Evolutionary conservation across 352 stramenopile species (phyloP).

Genomic region (Thalassiosira hispida): DNA sequence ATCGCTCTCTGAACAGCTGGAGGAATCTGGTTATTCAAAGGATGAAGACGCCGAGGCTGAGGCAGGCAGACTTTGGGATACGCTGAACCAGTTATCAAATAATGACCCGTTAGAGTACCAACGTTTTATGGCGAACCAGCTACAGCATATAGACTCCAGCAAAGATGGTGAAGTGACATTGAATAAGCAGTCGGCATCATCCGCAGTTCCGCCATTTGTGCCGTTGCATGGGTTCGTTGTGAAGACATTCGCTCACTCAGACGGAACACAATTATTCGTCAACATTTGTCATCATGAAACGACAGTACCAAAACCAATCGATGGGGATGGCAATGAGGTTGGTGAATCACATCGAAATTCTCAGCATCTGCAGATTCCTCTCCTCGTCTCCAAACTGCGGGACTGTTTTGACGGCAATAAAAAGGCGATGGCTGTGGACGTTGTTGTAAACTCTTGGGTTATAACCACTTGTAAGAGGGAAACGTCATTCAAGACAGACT

Average conservation of each 20-base stretch:
- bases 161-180: neutral
- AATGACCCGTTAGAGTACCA: conserved; percentile 5
- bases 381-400: conserved; percentile 38
- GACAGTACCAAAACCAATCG: conserved; percentile 14
- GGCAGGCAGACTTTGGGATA: conserved; percentile 11
- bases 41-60: conserved; percentile 1
- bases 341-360: neutral
- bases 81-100: conserved; percentile 6
- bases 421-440: conserved; percentile 22
- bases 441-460: conserved; percentile 32
- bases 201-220: neutral
- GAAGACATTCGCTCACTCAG: too few species aligned
- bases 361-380: conserved; percentile 22
- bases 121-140: conserved; percentile 16
- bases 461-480: conserved; percentile 15
- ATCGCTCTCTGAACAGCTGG: conserved; percentile 7
- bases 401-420: conserved; percentile 25
- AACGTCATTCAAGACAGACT: conserved; percentile 22
- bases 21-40: conserved; percentile 6
- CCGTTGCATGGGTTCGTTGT: neutral
- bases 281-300: conserved; percentile 40
- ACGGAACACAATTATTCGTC: conserved; percentile 41
- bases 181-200: neutral
- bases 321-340: conserved; percentile 12
- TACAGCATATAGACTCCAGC: conserved; percentile 12